Base-by-base conservation (phyloP, 2,329 filamentous ascomycete species). In the Xylaria multiplex region DNA sequence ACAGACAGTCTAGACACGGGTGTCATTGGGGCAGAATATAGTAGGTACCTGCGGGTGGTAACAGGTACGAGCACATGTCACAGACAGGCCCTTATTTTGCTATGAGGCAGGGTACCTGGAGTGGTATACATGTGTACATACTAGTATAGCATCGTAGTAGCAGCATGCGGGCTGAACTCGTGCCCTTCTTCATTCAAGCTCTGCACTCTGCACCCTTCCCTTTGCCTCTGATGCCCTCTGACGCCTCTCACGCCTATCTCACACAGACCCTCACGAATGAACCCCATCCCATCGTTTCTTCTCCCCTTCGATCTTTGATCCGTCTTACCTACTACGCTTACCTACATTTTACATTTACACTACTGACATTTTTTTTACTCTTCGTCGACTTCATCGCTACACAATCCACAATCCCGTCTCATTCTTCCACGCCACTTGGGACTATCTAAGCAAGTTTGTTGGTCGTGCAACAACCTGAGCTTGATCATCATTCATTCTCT, bases 11-110 rank as follows among this genome's bases (percentile, higher is more conserved):
- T 27, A 27, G 27, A 5, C 5, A 27, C 16, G 53, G 37, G 37
- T 43, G 53, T 43, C 53, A 61, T 24, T 57, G 56, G 52, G 40
- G 40, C 1, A 49, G 22, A 32, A 19, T 57, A 62, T 49, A 59
- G 61, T 43, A 43, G 42, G 42, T 43, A 43, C 9, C 14, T 22
- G 5, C 8, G 3, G 43, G 43, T 27, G 13, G 50, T 61, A 46
- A 45, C 50, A 59, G 62, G 57, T 59, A 63, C 59, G 52, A 62
- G 59, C 56, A 66, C 60, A 62, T 62, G 65, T 61, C 57, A 56
- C 53, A 6, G 35, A 13, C 27, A 27, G 1, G 27, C 27, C 27
- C 27, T 27, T 27, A 3, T 27, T 27, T 27, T 3, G 27, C 27
- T 27, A 27, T 2, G 35, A 37, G 35, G 35, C 11, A 37, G 35